These are phyloP conservation scores for Zymoseptoria brevis DNA, from an alignment of 2,329 filamentous ascomycete genomes.

Conservation along the genomic window DNA sequence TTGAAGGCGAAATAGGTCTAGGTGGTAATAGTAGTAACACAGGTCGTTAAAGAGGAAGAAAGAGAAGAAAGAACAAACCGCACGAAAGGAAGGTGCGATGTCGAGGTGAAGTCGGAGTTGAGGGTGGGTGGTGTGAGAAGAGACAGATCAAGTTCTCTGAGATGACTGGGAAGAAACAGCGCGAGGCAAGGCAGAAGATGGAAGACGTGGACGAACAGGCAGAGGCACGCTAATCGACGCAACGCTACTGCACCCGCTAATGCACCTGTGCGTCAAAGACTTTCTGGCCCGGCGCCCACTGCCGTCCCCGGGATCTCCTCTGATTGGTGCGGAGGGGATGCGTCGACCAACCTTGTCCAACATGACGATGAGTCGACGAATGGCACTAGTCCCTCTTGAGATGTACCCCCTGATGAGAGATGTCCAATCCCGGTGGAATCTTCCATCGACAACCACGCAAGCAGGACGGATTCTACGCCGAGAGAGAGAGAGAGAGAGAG, in stretches of 20 bases:
- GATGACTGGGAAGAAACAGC: neutral
- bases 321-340: neutral
- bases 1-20: neutral
- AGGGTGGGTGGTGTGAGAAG: neutral
- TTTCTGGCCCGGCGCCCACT: neutral
- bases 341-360: neutral
- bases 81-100: neutral
- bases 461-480: neutral
- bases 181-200: neutral
- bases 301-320: neutral
- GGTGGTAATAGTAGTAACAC: neutral
- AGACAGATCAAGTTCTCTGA: neutral
- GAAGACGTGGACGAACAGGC: neutral
- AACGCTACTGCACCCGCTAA: neutral
- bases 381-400: neutral
- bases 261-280: neutral
- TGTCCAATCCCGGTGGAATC: neutral
- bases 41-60: neutral
- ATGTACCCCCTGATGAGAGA: neutral
- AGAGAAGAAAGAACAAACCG: neutral
- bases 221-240: neutral
- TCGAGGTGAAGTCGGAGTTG: neutral
- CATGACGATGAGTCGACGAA: neutral
- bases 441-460: neutral
- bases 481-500: too few species aligned